Conservation (phyloP, 441 rosid species). For the Pelargonium myrrhifolium region DNA sequence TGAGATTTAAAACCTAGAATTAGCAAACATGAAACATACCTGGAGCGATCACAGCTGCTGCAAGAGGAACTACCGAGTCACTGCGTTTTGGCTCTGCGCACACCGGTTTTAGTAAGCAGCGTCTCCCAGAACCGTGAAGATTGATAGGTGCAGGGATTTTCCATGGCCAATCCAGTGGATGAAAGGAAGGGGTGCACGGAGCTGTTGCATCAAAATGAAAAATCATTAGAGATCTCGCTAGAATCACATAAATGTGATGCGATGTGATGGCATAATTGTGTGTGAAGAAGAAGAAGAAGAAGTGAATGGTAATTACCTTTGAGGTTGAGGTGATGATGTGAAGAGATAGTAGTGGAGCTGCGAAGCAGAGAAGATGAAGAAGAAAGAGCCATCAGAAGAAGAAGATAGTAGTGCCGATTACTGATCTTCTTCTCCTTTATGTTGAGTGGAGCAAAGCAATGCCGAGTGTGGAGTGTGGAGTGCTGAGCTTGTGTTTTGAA, state of each 20-base stretch:
- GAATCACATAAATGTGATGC: background rate
- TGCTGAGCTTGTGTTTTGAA: background rate
- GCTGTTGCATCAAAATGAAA: slow-evolving; percentile 7
- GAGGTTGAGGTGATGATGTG: slow-evolving; percentile 4
- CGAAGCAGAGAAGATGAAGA: slow-evolving; percentile 11
- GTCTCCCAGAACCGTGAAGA: slow-evolving; percentile 16
- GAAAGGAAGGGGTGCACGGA: slow-evolving; percentile 9
- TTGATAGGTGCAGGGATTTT: background rate
- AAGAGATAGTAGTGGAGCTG: slow-evolving; percentile 14
- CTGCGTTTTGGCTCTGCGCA: slow-evolving; percentile 20
- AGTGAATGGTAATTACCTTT: no score
- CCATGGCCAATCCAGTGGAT: background rate
- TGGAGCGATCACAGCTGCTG: slow-evolving; percentile 27
- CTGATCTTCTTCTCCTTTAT: no score
- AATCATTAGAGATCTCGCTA: background rate
- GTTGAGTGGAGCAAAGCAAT: no score
- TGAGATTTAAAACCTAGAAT: background rate
- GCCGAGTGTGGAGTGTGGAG: no score
- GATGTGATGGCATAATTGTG: background rate
- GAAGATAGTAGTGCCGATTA: no score
- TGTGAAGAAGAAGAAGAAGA: no score
- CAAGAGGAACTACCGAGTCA: slow-evolving; percentile 24
- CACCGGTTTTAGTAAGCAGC: slow-evolving; percentile 14
- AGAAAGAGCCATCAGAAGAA: slow-evolving; percentile 17
- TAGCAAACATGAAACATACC: slow-evolving; percentile 23